Evolutionary conservation across 371 early-diverging fungal species (phyloP).

Genomic region (Rhizopus sp.): DNA sequence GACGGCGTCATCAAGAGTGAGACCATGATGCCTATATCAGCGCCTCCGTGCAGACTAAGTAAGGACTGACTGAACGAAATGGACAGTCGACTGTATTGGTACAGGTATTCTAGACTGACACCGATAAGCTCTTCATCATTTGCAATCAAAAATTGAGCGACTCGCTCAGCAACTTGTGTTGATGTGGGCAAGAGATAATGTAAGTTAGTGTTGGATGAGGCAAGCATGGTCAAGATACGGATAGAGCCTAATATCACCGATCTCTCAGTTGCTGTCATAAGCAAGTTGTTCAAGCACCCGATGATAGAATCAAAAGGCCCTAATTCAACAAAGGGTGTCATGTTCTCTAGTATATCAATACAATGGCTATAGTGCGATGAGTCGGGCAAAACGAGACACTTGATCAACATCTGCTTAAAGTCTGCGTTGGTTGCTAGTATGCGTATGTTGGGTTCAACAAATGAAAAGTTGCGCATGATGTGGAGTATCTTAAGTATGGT

Average conservation of each 20-base stretch:
- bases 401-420: conserved; percentile 56
- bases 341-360: conserved; percentile 74
- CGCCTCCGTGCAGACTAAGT: conserved; percentile 45
- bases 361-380: conserved; percentile 56
- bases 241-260: conserved; percentile 64
- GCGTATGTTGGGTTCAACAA: conserved; percentile 62
- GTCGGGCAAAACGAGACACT: conserved; percentile 55
- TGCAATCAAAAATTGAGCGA: conserved; percentile 63
- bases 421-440: conserved; percentile 47
- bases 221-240: conserved; percentile 61
- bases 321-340: conserved; percentile 55
- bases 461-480: conserved; percentile 74
- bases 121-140: conserved; percentile 75
- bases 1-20: conserved; percentile 46
- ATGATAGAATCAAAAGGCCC: conserved; percentile 46
- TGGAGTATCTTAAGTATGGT: conserved; percentile 69
- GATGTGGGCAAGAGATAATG: conserved; percentile 34
- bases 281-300: conserved; percentile 39
- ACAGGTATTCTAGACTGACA: conserved; percentile 70
- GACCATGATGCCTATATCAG: conserved; percentile 55
- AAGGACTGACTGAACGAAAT: conserved; percentile 51
- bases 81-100: conserved; percentile 65
- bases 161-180: conserved; percentile 37
- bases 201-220: conserved; percentile 50
- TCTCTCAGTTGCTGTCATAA: conserved; percentile 59